Conservation (phyloP, 2,329 filamentous ascomycete genomes). For the Diaporthe longicolla region DNA sequence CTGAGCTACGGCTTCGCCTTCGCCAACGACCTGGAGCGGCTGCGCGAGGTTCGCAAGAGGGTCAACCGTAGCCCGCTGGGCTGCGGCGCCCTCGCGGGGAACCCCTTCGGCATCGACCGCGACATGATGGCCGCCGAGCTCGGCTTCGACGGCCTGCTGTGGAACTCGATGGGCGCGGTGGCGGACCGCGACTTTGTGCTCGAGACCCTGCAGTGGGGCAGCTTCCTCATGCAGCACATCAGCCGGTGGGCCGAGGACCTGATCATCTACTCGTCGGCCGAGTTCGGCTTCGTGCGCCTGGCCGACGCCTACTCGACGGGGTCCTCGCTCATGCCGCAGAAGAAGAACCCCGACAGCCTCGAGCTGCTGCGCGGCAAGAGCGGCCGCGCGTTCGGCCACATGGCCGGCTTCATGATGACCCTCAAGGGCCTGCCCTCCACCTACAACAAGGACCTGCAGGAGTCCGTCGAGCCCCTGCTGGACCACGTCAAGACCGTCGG, state of each 20-base stretch:
- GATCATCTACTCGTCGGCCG: conserved; percentile 83
- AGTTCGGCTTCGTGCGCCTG: conserved; percentile 82
- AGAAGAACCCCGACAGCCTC: conserved; percentile 85
- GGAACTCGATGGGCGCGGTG: conserved; percentile 83
- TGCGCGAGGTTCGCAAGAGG: conserved; percentile 79
- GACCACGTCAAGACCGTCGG: conserved; percentile 81
- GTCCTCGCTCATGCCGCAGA: conserved; percentile 83
- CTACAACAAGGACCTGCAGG: conserved; percentile 77
- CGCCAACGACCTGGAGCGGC: conserved; percentile 79
- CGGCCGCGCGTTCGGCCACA: conserved; percentile 59
- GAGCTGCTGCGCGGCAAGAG: conserved; percentile 75
- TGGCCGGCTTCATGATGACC: conserved; percentile 74
- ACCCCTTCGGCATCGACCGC: conserved; percentile 86
- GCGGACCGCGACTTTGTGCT: conserved; percentile 86
- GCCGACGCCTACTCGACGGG: conserved; percentile 87
- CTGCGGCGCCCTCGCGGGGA: conserved; percentile 83
- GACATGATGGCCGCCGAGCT: conserved; percentile 84
- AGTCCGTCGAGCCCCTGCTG: conserved; percentile 81
- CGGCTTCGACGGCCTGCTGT: conserved; percentile 81
- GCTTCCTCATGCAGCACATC: conserved; percentile 84
- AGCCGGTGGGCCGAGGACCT: conserved; percentile 87
- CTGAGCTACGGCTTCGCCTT: conserved; percentile 82
- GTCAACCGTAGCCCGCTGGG: conserved; percentile 82
- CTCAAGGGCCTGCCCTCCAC: conserved; percentile 86
- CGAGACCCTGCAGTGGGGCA: conserved; percentile 85